Evolutionary conservation across 2,329 filamentous ascomycete species (phyloP), one percentile per base, ranked within the genome.

Genomic region (Botrytis squamosa): DNA sequence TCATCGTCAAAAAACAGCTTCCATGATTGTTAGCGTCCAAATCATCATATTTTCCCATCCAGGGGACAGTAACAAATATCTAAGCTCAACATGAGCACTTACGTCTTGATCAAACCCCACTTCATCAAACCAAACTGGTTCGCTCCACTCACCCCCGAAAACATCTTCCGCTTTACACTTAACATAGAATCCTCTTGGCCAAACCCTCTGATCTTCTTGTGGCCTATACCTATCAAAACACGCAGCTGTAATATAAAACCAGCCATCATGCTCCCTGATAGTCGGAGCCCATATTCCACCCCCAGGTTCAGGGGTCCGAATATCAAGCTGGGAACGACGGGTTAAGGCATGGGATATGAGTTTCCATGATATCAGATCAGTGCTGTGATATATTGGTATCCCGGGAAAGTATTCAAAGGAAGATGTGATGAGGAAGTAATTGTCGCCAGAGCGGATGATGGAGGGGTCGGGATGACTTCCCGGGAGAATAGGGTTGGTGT

Each of bases 1-100:
- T 89, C 85, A 0, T 85, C 84, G 68, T 89, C 86, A 85, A 87
- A 90, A 76, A 88, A 87, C 7, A 71, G 60, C 70, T 71, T 22
- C 20, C 6, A 25, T 29, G 20, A 16, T 12, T 16, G 5, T 71
- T 22, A 68, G 65, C 22, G 2, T n/a, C 8, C 12, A 49, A 38
- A 22, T 4, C 10, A 33, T 10, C 20, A 6, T 42, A 9, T 2
- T 55, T 14, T 36, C 0, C 6, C 52, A 2, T 29, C n/a, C n/a
- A 14, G 18, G n/a, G 29, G n/a, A 57, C 52, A 29, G 5, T 1
- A 29, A 29, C 25, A 4, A 55, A 29, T 29, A 55, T 33, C n/a
- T 57, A 57, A 57, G n/a, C 52, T 57, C 5, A 33, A 4, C 14
- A 33, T 16, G n/a, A 29, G 10, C n/a, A 71, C 70, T 65, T 33